Evolutionary conservation across 768 basidiomycete species (phyloP).

Genomic region (Trametopsis cervina): DNA sequence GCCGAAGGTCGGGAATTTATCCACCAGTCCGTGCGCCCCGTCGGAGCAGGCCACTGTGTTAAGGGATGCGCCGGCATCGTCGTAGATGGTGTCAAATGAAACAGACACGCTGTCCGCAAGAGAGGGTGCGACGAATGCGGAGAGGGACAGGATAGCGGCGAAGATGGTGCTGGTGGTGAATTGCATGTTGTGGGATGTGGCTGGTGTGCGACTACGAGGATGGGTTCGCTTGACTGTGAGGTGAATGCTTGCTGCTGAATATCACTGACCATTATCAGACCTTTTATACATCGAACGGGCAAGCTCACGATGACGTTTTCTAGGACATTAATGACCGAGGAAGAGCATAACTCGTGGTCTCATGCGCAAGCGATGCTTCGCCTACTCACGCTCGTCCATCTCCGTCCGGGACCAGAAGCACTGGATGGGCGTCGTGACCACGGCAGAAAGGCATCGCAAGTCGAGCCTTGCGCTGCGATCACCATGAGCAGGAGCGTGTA

Average conservation of each 20-base stretch:
- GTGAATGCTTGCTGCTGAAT: not conserved
- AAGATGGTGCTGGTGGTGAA: slow-evolving; percentile 16
- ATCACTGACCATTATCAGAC: not conserved
- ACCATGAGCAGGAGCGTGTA: no score
- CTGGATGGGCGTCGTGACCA: no score
- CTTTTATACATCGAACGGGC: not conserved
- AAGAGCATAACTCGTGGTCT: no score
- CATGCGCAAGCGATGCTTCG: no score
- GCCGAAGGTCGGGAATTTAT: slow-evolving; percentile 13
- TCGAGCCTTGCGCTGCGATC: no score
- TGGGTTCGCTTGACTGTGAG: slow-evolving; percentile 1
- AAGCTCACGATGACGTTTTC: no score
- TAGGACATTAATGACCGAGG: no score
- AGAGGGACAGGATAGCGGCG: slow-evolving; percentile 16
- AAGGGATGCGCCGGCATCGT: slow-evolving; percentile 23
- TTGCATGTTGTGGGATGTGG: not conserved
- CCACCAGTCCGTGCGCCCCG: slow-evolving; percentile 32
- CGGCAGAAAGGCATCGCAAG: no score
- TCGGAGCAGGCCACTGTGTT: slow-evolving; percentile 30
- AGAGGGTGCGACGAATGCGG: slow-evolving; percentile 14
- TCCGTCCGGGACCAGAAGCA: no score
- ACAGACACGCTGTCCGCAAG: slow-evolving; percentile 23
- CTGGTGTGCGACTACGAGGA: not conserved
- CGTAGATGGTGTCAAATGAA: slow-evolving; percentile 33
- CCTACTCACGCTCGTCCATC: no score